Evolutionary conservation across 139 green algal genomes (phyloP), one percentile per base, ranked within the genome.

Genomic region (Coelastrella sp.): DNA sequence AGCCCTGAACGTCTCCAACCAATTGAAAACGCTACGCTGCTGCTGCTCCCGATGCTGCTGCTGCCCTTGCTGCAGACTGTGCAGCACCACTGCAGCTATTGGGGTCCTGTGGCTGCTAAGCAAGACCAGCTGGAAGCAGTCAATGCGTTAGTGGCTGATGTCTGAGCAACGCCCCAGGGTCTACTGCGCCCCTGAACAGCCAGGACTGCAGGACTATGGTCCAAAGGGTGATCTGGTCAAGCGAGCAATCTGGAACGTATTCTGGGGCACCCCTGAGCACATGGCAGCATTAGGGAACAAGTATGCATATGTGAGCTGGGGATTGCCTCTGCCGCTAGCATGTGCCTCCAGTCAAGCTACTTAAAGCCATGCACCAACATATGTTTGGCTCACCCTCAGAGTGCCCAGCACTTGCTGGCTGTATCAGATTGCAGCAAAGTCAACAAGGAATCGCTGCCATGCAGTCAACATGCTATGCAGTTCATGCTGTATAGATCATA

Each of bases 101-200:
- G 15, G 62, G n/a, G n/a, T 41, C 57, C 19, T 66, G 15, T 30
- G 19, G 57, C 57, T 19, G 19, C 57, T 30, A n/a, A 19, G 57
- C 23, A 30, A 66, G 21, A n/a, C 57, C 57, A 59, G 68, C 68
- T 59, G 30, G 68, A 77, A 60, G 68, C 68, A 77, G 40, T 40
- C 68, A 40, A 77, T 38, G 68, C 57, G 68, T 38, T 77, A 77
- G 7, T 59, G 23, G 68, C 68, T 59, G 68, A 77, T 57, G 38
- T 77, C 40, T 6, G 38, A n/a, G 23, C 38, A 40, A 5, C 68
- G n/a, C 34, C 66, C 17, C 13, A 74, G n/a, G 66, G 27, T 74
- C 66, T 40, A 77, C 40, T 25, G 38, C 40, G 41, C 66, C 40
- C 9, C 40, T 21, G 68, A 60, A 77, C 68, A 30, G 64, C 64